phyloP scores from a whole-genome alignment of 108 stramenopile species.

The Pseudonitzschia delicatissima region DNA sequence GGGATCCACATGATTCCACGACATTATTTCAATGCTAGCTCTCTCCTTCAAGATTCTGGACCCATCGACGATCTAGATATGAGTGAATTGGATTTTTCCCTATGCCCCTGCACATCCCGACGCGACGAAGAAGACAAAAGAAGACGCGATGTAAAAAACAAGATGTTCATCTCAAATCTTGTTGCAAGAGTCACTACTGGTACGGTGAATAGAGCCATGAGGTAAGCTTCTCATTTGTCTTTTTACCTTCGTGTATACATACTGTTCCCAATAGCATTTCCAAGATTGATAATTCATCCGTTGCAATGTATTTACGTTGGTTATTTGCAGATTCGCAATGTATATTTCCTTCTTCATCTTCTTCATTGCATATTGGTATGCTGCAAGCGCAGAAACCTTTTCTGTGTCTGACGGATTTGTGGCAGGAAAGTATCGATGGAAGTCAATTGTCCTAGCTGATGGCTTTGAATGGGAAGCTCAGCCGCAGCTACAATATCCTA shows the following conservation, averaged over 20 bases:
- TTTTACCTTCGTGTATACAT: too few species aligned
- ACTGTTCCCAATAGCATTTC: too few species aligned
- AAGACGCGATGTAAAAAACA: slow-evolving; percentile 29
- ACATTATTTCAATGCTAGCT: slow-evolving; percentile 26
- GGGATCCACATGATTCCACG: slow-evolving; percentile 15
- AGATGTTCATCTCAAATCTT: slow-evolving; percentile 12
- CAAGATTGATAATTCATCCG: not conserved
- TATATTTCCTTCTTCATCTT: slow-evolving; percentile 8
- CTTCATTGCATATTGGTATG: not conserved
- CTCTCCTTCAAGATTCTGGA: slow-evolving; percentile 31
- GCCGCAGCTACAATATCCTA: slow-evolving; percentile 20
- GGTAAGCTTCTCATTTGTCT: not conserved
- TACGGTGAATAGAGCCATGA: not conserved
- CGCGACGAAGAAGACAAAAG: slow-evolving; percentile 23
- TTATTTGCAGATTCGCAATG: not conserved
- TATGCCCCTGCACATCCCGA: not conserved
- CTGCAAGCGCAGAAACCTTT: not conserved
- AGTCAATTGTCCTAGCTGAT: not conserved
- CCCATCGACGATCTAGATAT: slow-evolving; percentile 12
- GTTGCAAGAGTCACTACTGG: not conserved
- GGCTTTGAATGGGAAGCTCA: slow-evolving; percentile 22
- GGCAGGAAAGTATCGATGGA: not conserved
- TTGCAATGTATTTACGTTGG: slow-evolving; percentile 7
- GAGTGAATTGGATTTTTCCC: slow-evolving; percentile 3
- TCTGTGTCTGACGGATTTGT: too few species aligned